phyloP scores from a whole-genome alignment of 495 filamentous ascomycete genomes.

The Aspergillus affinis region DNA sequence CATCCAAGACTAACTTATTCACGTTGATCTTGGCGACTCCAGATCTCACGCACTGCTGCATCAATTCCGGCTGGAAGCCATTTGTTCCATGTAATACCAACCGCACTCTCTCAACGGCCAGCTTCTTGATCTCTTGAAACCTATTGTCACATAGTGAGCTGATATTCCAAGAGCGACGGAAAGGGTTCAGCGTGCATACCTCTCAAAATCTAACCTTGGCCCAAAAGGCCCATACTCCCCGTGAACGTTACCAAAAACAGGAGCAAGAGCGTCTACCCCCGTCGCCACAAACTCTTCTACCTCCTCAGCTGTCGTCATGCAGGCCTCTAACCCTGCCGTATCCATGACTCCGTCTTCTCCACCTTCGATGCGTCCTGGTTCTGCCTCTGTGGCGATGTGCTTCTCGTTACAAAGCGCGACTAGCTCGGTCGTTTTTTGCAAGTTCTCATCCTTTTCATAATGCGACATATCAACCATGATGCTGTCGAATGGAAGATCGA shows the following conservation, averaged over 20 bases:
- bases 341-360: slow-evolving; percentile 82
- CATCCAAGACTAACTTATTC: slow-evolving; percentile 76
- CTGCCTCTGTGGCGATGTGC: slow-evolving; percentile 76
- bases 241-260: slow-evolving; percentile 85
- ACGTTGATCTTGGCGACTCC: slow-evolving; percentile 81
- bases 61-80: slow-evolving; percentile 67
- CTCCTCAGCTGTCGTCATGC: slow-evolving; percentile 78
- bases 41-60: slow-evolving; percentile 62
- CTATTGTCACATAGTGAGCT: slow-evolving; percentile 22
- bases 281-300: slow-evolving; percentile 73
- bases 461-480: slow-evolving; percentile 86
- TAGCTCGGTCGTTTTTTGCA: slow-evolving; percentile 68
- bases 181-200: too few species aligned
- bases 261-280: slow-evolving; percentile 80
- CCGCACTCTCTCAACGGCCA: slow-evolving; percentile 59
- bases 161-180: too few species aligned
- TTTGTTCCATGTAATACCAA: slow-evolving; percentile 79
- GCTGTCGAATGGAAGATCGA: slow-evolving; percentile 69
- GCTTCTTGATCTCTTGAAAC: slow-evolving; percentile 60
- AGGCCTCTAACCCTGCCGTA: slow-evolving; percentile 68
- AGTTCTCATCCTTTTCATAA: slow-evolving; percentile 80
- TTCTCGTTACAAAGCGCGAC: slow-evolving; percentile 68
- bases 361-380: slow-evolving; percentile 79
- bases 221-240: slow-evolving; percentile 76
- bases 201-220: slow-evolving; percentile 70